These are phyloP conservation scores for Penicillium maclennaniae DNA, from an alignment of 495 filamentous ascomycete genomes.

Conservation along the genomic window DNA sequence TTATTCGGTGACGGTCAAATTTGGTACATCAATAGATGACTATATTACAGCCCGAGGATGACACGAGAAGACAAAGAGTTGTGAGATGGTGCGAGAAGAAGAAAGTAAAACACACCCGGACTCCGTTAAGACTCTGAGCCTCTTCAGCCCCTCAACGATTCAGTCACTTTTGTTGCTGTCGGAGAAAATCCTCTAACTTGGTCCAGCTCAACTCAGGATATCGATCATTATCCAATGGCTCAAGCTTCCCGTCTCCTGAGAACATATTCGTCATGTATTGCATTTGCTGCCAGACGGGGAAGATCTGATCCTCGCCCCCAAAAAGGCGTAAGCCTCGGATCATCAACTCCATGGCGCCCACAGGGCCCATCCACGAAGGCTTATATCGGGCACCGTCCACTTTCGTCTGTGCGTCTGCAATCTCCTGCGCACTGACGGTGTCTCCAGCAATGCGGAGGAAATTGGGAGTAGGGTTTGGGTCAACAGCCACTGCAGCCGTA, in stretches of 20 bases:
- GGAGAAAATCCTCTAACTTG: constrained; percentile 10
- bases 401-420: constrained; percentile 11
- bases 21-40: too few relatives aligned
- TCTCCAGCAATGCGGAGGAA: constrained; percentile 14
- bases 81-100: too few relatives aligned
- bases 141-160: background rate
- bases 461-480: constrained; percentile 8
- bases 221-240: constrained; percentile 8
- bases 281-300: constrained; percentile 11
- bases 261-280: constrained; percentile 14
- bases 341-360: constrained; percentile 1
- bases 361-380: constrained; percentile 9
- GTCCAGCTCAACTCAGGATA: constrained; percentile 10
- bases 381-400: constrained; percentile 7
- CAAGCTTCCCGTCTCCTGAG: constrained; percentile 8
- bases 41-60: too few relatives aligned
- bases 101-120: background rate
- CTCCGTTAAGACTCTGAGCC: background rate
- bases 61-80: too few relatives aligned
- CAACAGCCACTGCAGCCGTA: constrained; percentile 10
- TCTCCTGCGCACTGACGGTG: constrained; percentile 2
- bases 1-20: too few relatives aligned
- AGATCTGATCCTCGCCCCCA: constrained; percentile 7
- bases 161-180: background rate
- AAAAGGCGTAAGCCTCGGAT: constrained; percentile 5